Evolutionary conservation across 176 grass and related monocot genomes (phyloP).

Genomic region (Chrysopogon serrulatus): DNA sequence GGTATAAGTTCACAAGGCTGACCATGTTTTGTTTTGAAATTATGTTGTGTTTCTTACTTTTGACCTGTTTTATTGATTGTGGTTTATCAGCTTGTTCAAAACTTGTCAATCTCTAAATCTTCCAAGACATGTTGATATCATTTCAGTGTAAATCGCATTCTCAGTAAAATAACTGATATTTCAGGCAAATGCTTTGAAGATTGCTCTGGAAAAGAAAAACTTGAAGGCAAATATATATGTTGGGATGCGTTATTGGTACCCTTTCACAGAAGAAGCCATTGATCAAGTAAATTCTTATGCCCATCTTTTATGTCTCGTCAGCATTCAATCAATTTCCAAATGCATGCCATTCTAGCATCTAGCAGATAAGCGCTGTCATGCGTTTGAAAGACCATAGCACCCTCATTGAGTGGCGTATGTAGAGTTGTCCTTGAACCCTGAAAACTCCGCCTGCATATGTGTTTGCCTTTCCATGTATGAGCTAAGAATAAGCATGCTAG

Average conservation of each 20-base stretch:
- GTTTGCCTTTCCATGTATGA: not conserved
- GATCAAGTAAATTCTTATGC: conserved; percentile 49
- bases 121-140: not conserved
- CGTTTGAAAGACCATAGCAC: not conserved
- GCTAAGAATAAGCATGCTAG: not conserved
- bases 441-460: not conserved
- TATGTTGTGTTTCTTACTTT: not conserved
- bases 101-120: not conserved
- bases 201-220: conserved; percentile 62
- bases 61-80: not conserved
- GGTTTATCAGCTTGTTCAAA: not conserved
- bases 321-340: not conserved
- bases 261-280: conserved; percentile 90
- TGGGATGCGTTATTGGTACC: conserved; percentile 98
- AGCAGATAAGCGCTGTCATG: not conserved
- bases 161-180: conserved; percentile 10
- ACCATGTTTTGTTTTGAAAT: not conserved
- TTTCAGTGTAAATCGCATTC: conserved; percentile 13
- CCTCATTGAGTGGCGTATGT: not conserved
- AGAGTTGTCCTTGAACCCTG: not conserved
- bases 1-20: conserved; percentile 35
- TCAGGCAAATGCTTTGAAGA: conserved; percentile 82
- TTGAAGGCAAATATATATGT: conserved; percentile 83
- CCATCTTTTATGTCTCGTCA: not conserved
- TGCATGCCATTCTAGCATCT: not conserved